phyloP scores from a whole-genome alignment of 2,329 filamentous ascomycete genomes.

The Graphium sp. region DNA sequence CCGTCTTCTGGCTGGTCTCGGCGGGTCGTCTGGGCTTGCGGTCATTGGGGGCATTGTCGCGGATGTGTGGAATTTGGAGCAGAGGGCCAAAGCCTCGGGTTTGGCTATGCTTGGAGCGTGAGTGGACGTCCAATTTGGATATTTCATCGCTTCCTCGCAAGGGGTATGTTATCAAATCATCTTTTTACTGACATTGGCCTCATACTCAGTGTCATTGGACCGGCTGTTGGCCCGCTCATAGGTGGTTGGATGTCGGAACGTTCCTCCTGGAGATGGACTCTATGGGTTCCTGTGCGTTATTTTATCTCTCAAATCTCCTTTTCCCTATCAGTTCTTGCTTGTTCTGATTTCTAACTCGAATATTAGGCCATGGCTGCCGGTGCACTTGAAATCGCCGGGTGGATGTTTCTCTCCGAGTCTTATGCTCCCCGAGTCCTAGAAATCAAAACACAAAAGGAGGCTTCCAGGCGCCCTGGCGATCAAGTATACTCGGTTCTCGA shows the following conservation, averaged over 20 bases:
- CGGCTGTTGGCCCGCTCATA: constrained; percentile 2
- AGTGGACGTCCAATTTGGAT: constrained; percentile 1
- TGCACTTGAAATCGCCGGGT: constrained; percentile 1
- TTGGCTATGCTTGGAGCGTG: constrained; percentile 1
- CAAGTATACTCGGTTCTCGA: too few species aligned
- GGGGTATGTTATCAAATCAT: too few species aligned
- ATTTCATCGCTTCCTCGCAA: too few species aligned
- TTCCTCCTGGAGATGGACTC: constrained; percentile 4
- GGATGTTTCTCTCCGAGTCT: constrained; percentile 1
- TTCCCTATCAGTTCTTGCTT: neutral
- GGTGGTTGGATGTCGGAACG: constrained; percentile 4
- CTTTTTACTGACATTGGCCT: neutral
- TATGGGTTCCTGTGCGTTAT: constrained; percentile 3
- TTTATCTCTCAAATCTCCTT: neutral
- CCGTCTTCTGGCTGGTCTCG: constrained; percentile 2
- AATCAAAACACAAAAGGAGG: neutral
- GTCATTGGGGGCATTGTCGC: constrained; percentile 3
- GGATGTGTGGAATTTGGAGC: constrained; percentile 2
- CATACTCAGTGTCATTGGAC: constrained; percentile 1
- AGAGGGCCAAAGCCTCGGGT: constrained; percentile 3
- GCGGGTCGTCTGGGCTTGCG: constrained; percentile 1
- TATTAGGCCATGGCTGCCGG: constrained; percentile 1
- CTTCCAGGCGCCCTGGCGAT: too few species aligned
- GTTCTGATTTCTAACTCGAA: neutral
- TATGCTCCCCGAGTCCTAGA: constrained; percentile 1